Conservation (phyloP, 371 early-diverging fungal genomes). For the Nematocida ausubeli region DNA sequence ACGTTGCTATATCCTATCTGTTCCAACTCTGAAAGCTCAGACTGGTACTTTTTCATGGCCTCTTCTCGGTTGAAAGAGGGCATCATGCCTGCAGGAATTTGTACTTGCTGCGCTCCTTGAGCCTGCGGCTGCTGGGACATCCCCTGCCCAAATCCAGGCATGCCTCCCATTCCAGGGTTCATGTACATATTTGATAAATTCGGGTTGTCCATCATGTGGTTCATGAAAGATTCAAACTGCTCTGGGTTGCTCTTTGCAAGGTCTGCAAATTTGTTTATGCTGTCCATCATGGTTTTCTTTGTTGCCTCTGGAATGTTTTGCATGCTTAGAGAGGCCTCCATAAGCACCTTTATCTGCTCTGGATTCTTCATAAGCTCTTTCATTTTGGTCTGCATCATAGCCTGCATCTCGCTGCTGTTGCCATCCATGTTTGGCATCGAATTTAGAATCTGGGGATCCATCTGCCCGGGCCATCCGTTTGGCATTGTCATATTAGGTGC, state of each 20-base stretch:
- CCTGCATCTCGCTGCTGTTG: background rate
- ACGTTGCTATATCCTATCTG: constrained; percentile 78
- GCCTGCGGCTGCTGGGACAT: background rate
- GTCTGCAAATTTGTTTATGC: constrained; percentile 20
- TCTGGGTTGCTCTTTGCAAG: constrained; percentile 40
- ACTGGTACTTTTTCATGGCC: constrained; percentile 68
- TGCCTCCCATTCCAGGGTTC: constrained; percentile 3
- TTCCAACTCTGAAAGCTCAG: constrained; percentile 72
- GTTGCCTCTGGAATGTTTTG: constrained; percentile 41
- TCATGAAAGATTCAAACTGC: constrained; percentile 32
- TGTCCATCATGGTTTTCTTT: constrained; percentile 19
- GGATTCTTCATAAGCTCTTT: constrained; percentile 54
- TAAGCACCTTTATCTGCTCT: constrained; percentile 35
- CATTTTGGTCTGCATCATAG: constrained; percentile 5
- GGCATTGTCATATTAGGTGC: background rate
- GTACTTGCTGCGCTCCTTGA: background rate
- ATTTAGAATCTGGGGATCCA: background rate
- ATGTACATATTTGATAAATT: constrained; percentile 6
- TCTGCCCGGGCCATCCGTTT: background rate
- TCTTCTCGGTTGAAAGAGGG: constrained; percentile 49
- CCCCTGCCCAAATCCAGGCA: constrained; percentile 9
- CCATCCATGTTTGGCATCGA: background rate
- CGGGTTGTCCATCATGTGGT: constrained; percentile 24
- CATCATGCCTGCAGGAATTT: constrained; percentile 5
- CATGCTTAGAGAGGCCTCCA: constrained; percentile 37